Evolutionary conservation across 2,329 filamentous ascomycete genomes (phyloP).

Genomic region (Blumeria hordei): DNA sequence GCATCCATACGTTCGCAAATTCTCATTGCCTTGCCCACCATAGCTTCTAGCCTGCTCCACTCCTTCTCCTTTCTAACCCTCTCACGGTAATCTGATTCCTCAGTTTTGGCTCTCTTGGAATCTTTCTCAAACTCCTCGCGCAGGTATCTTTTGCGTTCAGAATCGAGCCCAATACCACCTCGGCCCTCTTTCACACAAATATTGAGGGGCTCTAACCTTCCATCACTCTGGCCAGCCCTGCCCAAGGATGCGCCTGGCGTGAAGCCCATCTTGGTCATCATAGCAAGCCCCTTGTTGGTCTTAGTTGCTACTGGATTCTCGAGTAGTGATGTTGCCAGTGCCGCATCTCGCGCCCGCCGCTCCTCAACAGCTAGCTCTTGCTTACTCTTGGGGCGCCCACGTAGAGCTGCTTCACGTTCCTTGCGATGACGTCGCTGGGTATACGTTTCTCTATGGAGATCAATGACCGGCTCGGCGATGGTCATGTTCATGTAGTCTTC

Average conservation of each 20-base stretch:
- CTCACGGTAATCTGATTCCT: conserved; percentile 50
- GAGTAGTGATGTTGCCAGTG: conserved; percentile 50
- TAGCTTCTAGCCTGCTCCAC: conserved; percentile 39
- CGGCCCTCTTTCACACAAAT: conserved; percentile 56
- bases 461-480: conserved; percentile 37
- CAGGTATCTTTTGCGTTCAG: conserved; percentile 56
- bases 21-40: conserved; percentile 57
- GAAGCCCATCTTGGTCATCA: conserved; percentile 96
- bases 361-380: conserved; percentile 57
- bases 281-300: conserved; percentile 67
- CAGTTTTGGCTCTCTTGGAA: conserved; percentile 34
- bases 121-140: conserved; percentile 34
- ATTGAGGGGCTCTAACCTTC: conserved; percentile 44
- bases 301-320: conserved; percentile 16
- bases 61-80: conserved; percentile 47
- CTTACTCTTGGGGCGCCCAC: conserved; percentile 52
- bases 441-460: conserved; percentile 31
- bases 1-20: conserved; percentile 48
- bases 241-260: conserved; percentile 52
- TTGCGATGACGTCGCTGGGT: conserved; percentile 24
- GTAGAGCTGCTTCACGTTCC: conserved; percentile 39
- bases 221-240: conserved; percentile 22
- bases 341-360: conserved; percentile 45
- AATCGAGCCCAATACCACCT: conserved; percentile 63
- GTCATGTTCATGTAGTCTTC: conserved; percentile 98